Evolutionary conservation across 2,329 filamentous ascomycete species (phyloP), one percentile per base, ranked within the genome.

Genomic region (Colletotrichum sp.): DNA sequence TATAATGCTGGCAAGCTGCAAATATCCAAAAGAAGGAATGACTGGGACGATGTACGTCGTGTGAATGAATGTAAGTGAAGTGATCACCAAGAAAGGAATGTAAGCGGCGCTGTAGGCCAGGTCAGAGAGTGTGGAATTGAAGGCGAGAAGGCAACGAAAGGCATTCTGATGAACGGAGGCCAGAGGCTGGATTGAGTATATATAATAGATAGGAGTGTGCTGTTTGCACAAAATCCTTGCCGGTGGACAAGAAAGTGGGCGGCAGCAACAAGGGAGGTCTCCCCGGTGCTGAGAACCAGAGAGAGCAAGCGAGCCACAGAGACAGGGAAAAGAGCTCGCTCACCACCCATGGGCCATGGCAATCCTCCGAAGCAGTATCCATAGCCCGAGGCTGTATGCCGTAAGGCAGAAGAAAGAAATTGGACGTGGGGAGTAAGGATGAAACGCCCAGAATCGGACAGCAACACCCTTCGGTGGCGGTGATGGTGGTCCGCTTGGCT

Each of bases 391-490:
- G 32, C 32, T 30, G 44, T 39, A 62, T 32, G 32, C 59, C 26
- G 60, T 65, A 75, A 71, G 49, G 32, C 60, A 57, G 44, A 71
- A 39, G 64, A 63, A 15, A 34, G 52, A 63, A 24, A 73, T 69
- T 63, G 36, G 39, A 30, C 30, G 55, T 73, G 63, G 69, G 44
- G 60, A 73, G 69, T 62, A 39, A 68, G 63, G 69, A 68, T 69
- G 73, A 76, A 76, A 76, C 55, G 73, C 73, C 69, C 57, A 76
- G 69, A 68, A 73, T 39, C 69, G n/a, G 30, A 12, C 62, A 72
- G 55, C 62, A 64, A 55, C n/a, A 73, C 64, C 39, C 24, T 67
- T 18, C 21, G 44, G 39, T 68, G 62, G 57, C 62, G 69, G 57
- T 49, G 69, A 76, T 36, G 55, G 63, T 67, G 24, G 55, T 30